Conservation (phyloP, 140 eudicot species). For the Bidens hawaiensis region DNA sequence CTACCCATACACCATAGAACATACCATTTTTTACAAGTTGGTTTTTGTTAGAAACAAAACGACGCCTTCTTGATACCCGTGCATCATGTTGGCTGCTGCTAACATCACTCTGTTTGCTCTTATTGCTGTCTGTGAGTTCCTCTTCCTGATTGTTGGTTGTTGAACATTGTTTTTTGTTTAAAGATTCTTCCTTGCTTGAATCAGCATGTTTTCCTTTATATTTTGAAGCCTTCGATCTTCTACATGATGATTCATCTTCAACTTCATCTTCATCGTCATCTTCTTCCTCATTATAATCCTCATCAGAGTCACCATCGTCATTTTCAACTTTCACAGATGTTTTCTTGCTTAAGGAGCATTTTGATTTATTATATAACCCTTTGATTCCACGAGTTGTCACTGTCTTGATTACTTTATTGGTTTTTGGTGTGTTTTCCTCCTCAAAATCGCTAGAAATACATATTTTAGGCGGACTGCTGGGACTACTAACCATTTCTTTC, state of each 20-base stretch:
- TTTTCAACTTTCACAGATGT: neutral
- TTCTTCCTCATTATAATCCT: constrained; percentile 32
- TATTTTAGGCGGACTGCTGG: neutral
- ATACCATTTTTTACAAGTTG: neutral
- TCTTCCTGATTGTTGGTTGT: constrained; percentile 11
- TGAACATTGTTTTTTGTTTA: constrained; percentile 13
- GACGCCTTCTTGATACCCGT: constrained; percentile 9
- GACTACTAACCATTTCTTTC: neutral
- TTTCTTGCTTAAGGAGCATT: constrained; percentile 8
- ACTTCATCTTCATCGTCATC: constrained; percentile 11
- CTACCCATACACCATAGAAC: neutral
- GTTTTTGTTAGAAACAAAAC: constrained; percentile 7
- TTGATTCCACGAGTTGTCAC: constrained; percentile 1
- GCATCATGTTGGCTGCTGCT: constrained; percentile 1
- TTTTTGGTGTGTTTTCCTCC: constrained; percentile 7
- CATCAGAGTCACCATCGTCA: constrained; percentile 15
- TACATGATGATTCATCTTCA: constrained; percentile 2
- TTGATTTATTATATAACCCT: constrained; percentile 4
- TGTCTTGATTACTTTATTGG: constrained; percentile 10
- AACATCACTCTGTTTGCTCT: constrained; percentile 17
- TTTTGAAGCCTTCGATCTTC: constrained; percentile 15
- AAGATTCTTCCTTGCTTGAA: constrained; percentile 22
- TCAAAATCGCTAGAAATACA: neutral
- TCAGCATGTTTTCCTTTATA: neutral
- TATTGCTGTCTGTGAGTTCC: constrained; percentile 21